Evolutionary conservation across 352 stramenopile genomes (phyloP).

Genomic region (Pseudoperonospora humuli): DNA sequence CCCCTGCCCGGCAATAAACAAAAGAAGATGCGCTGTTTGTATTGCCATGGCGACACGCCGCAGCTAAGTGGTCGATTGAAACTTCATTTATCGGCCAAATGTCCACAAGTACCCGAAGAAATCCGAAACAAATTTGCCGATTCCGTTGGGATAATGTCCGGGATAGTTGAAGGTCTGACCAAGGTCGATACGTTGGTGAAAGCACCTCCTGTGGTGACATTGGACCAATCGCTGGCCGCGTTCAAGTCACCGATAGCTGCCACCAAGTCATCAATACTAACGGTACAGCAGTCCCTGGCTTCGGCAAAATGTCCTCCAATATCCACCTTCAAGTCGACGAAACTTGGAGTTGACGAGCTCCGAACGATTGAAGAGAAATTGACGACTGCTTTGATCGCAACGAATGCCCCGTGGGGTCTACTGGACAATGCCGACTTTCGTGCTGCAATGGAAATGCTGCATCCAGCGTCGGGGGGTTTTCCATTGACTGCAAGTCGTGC

Average conservation of each 20-base stretch:
- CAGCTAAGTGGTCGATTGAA: conserved; percentile 29
- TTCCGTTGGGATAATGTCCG: neutral
- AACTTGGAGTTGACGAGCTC: conserved; percentile 3
- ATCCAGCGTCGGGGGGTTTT: conserved; percentile 8
- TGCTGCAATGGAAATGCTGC: conserved; percentile 17
- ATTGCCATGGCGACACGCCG: conserved; percentile 22
- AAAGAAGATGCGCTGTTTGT: conserved; percentile 27
- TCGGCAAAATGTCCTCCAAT: neutral
- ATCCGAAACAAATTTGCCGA: conserved; percentile 15
- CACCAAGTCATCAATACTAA: neutral
- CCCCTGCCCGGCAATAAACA: conserved; percentile 1
- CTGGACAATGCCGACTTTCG: conserved; percentile 26
- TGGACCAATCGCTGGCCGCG: neutral
- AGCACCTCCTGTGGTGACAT: neutral
- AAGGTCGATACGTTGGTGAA: neutral
- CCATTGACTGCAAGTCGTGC: conserved; percentile 23
- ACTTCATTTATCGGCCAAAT: conserved; percentile 18
- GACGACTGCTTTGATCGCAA: conserved; percentile 22
- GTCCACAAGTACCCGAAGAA: conserved; percentile 9
- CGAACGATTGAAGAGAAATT: conserved; percentile 24
- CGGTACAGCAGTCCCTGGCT: neutral
- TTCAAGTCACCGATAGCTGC: neutral
- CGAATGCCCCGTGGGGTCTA: conserved; percentile 16
- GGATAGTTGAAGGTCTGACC: neutral
- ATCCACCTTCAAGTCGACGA: neutral